phyloP scores from a whole-genome alignment of 176 grass and related monocot genomes.

The Aechmea fasciata region DNA sequence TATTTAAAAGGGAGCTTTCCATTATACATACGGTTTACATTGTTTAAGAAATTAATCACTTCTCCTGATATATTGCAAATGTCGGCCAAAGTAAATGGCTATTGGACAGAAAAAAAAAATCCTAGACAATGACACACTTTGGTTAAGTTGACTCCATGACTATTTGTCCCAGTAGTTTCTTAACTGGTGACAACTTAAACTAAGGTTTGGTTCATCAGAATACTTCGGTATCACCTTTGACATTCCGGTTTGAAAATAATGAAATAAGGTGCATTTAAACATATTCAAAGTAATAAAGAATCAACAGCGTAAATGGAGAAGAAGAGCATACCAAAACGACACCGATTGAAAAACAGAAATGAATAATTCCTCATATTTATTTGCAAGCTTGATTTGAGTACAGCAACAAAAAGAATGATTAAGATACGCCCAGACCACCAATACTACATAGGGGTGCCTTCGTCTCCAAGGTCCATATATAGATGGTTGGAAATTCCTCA shows the following conservation, averaged over 20 bases:
- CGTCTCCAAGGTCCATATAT: conserved; percentile 26
- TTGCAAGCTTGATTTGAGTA: conserved; percentile 44
- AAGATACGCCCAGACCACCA: conserved; percentile 17
- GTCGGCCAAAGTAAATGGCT: too few relatives aligned
- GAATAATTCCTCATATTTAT: conserved; percentile 56
- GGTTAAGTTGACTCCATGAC: too few relatives aligned
- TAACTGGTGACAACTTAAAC: too few relatives aligned
- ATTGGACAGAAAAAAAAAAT: too few relatives aligned
- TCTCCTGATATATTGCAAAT: too few relatives aligned
- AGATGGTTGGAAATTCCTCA: conserved; percentile 22
- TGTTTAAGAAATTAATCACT: too few relatives aligned
- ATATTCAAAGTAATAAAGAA: neutral
- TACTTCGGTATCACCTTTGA: too few relatives aligned
- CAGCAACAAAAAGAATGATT: conserved; percentile 46
- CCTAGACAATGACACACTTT: too few relatives aligned
- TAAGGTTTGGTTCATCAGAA: too few relatives aligned
- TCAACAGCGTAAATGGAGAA: neutral
- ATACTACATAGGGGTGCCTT: conserved; percentile 4
- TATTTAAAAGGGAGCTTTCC: too few relatives aligned
- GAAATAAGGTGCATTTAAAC: neutral
- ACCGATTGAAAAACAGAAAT: conserved; percentile 17
- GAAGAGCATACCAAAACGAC: conserved; percentile 6
- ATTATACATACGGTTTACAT: too few relatives aligned
- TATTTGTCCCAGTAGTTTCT: too few relatives aligned
- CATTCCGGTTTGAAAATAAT: neutral